These are phyloP conservation scores for Apiospora koreana DNA, from an alignment of 2,329 filamentous ascomycete genomes.

Conservation along the genomic window DNA sequence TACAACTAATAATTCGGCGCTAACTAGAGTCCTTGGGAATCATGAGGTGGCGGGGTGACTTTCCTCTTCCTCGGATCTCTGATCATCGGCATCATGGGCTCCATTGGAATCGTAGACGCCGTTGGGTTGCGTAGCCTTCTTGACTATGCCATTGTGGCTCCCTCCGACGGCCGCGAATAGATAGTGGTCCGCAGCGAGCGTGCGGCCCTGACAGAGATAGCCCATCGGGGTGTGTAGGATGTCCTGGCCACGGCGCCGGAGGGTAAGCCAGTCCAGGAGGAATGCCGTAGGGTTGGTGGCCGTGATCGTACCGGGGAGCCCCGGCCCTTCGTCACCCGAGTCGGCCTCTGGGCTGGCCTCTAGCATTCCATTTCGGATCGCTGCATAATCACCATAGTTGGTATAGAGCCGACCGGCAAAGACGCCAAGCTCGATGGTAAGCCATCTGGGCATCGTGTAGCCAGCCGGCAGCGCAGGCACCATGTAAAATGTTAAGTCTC, in stretches of 20 bases:
- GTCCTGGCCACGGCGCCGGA: neutral
- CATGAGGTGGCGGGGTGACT: too few species aligned
- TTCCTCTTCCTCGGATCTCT: too few species aligned
- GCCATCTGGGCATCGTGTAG: slow-evolving; percentile 49
- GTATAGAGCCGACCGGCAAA: slow-evolving; percentile 64
- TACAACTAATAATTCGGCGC: too few species aligned
- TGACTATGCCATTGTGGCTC: too few species aligned
- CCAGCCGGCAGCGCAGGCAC: slow-evolving; percentile 46
- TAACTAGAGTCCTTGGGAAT: too few species aligned
- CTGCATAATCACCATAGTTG: slow-evolving; percentile 28
- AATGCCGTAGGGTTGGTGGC: neutral
- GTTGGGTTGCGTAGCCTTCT: too few species aligned
- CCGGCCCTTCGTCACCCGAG: neutral
- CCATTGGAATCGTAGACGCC: too few species aligned
- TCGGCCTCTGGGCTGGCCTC: neutral
- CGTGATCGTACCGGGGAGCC: neutral
- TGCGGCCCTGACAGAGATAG: neutral
- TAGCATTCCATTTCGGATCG: neutral
- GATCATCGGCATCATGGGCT: too few species aligned
- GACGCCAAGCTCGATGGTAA: slow-evolving; percentile 61
- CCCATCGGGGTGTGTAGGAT: slow-evolving; percentile 7
- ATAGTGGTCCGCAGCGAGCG: neutral
- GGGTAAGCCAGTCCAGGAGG: slow-evolving; percentile 2
- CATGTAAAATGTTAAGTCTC: slow-evolving; percentile 52
- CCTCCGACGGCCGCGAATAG: neutral